Evolutionary conservation across 2,329 filamentous ascomycete genomes (phyloP), one percentile per base, ranked within the genome.

Genomic region (Helminthosporium solani): DNA sequence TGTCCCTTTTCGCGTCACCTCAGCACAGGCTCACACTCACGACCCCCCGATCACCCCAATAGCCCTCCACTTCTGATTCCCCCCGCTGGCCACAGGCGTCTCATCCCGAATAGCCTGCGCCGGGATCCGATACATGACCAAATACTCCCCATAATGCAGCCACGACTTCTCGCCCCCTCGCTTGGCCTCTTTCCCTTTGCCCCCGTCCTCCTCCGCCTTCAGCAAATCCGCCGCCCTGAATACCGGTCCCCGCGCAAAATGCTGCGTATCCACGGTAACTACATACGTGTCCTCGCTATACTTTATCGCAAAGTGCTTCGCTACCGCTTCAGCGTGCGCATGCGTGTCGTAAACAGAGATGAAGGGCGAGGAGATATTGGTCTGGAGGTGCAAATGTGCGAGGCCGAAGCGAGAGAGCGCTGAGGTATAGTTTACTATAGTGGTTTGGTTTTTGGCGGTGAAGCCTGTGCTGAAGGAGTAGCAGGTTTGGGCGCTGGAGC

Each of bases 301-400:
- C 21, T 56, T 50, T 5, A 46, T 38, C 3, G 54, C 49, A 30
- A 61, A 57, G 36, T 56, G 38, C 19, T 44, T 46, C 0, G 66
- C 66, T 4, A 67, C 57, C 1, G 43, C 39, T 41, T 67, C 57
- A 1, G 66, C 66, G 28, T 68, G 66, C 4, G 50, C 23, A 0
- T 47, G 42, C 41, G 45, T 51, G 30, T 61, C 59, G 50, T 66
- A 68, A 34, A 68, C 64, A 50, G 54, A 60, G 51, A 69, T 64
- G 44, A 69, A 62, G 3, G 66, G 66, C 4, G 58, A 62, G 7
- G 59, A 63, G 42, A 68, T 61, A 53, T 69, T 69, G 35, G 66
- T 69, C 40, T 66, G 62, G 15, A 56, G 56, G 50, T 61, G 52
- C 7, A 68, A 48, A 15, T 66, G 63, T 7, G 63, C 61, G 44